Percentiles rank a stretch among this genome's conserved stretches.
These are phyloP conservation scores for Drosera capensis DNA, from an alignment of 148 eudicot species.

Conservation along the genomic window DNA sequence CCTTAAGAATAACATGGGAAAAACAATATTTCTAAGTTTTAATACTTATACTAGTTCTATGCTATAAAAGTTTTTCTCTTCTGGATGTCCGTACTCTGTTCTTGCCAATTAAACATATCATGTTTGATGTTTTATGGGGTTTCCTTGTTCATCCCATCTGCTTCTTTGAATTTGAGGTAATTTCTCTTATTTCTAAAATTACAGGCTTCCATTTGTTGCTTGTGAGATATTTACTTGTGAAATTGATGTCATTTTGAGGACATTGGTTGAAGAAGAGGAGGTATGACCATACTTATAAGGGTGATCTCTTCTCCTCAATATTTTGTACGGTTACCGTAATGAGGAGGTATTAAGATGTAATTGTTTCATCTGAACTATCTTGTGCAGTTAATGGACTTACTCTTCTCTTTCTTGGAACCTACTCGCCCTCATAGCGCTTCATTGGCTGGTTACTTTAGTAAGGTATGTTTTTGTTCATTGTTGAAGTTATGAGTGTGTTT, in stretches of 20 bases:
- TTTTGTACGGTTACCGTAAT: too few relatives aligned
- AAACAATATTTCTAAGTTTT: too few relatives aligned
- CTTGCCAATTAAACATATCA: background rate
- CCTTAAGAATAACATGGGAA: too few relatives aligned
- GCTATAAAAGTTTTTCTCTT: too few relatives aligned
- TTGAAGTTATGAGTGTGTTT: background rate
- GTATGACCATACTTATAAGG: constrained; percentile 21
- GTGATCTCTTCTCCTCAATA: too few relatives aligned
- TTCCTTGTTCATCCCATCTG: background rate
- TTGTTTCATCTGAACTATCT: too few relatives aligned
- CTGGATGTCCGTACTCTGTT: too few relatives aligned
- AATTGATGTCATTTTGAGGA: constrained; percentile 90
- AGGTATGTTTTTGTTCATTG: constrained; percentile 29
- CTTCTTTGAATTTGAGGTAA: background rate
- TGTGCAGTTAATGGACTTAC: constrained; percentile 87
- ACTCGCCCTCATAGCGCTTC: constrained; percentile 70
- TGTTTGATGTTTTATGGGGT: background rate
- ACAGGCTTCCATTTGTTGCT: constrained; percentile 95
- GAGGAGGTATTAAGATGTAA: too few relatives aligned
- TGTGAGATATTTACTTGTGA: constrained; percentile 98
- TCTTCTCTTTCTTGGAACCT: constrained; percentile 90
- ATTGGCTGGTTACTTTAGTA: constrained; percentile 91
- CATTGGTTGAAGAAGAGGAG: constrained; percentile 95
- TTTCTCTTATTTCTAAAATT: constrained; percentile 4
- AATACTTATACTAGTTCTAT: too few relatives aligned